These are phyloP conservation scores for Dryadomyces quercivorus DNA, from an alignment of 2,329 filamentous ascomycete genomes.

Conservation along the genomic window DNA sequence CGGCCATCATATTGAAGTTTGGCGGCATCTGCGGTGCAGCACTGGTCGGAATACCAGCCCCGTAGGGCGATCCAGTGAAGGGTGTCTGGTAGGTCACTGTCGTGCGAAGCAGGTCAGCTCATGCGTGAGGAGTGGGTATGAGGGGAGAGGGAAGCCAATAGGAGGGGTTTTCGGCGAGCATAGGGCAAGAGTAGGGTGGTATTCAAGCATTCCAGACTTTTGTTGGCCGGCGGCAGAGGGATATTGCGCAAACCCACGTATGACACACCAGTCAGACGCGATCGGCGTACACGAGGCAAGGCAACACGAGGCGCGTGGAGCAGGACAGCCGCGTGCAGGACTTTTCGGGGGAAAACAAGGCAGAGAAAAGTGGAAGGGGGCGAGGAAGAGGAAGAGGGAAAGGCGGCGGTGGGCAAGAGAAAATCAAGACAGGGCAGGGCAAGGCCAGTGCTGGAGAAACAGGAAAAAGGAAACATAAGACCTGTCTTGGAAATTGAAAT, in stretches of 20 bases:
- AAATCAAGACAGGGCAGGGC: too few species aligned
- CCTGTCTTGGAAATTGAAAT: conserved; percentile 9
- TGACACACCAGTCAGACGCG: too few species aligned
- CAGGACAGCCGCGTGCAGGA: too few species aligned
- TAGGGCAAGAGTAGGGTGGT: not conserved
- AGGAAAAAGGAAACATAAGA: not conserved
- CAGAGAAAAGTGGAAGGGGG: too few species aligned
- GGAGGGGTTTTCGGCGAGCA: not conserved
- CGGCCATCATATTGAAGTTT: conserved; percentile 43
- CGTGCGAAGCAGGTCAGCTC: conserved; percentile 6
- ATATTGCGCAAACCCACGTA: too few species aligned
- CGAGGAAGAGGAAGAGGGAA: conserved; percentile 3
- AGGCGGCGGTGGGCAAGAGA: too few species aligned
- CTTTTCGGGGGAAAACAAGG: too few species aligned
- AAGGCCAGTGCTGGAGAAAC: too few species aligned
- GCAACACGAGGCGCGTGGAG: too few species aligned
- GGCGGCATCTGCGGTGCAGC: conserved; percentile 31
- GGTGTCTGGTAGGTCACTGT: conserved; percentile 47
- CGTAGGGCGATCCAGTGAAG: conserved; percentile 45
- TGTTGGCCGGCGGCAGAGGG: not conserved
- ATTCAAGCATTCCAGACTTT: not conserved
- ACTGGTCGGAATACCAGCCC: conserved; percentile 36
- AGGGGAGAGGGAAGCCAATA: not conserved
- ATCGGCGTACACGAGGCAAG: too few species aligned
- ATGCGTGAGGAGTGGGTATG: not conserved